Conservation (phyloP, 31 red algal genomes). For the Odonthalia washingtoniensis region DNA sequence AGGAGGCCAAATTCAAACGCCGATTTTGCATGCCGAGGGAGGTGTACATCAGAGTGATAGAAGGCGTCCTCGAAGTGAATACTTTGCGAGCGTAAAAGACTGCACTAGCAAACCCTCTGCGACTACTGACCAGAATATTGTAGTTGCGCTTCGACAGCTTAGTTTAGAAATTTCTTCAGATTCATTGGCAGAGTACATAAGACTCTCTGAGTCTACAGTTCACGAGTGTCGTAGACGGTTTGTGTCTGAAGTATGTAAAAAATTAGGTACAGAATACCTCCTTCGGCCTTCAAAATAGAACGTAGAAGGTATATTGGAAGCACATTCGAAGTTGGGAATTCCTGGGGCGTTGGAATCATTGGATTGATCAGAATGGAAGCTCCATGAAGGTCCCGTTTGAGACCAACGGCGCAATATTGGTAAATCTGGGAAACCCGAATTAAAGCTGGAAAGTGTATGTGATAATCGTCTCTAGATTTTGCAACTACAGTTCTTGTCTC, state of each 20-base stretch:
- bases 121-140: slow-evolving; percentile 55
- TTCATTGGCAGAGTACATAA: no score
- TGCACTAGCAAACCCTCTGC: slow-evolving; percentile 15
- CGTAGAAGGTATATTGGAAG: not conserved
- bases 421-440: slow-evolving; percentile 4
- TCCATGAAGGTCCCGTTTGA: not conserved
- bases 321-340: slow-evolving; percentile 5
- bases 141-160: slow-evolving; percentile 32
- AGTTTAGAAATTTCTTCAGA: no score
- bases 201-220: slow-evolving; percentile 12
- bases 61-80: slow-evolving; percentile 1
- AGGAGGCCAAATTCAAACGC: not conserved
- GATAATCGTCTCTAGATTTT: slow-evolving; percentile 8
- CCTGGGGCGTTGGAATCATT: slow-evolving; percentile 12
- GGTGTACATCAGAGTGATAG: not conserved
- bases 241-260: not conserved
- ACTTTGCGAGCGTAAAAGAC: slow-evolving; percentile 16
- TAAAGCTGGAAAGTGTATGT: slow-evolving; percentile 6
- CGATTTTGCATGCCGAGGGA: not conserved
- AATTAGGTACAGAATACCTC: slow-evolving; percentile 39
- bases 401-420: slow-evolving; percentile 6
- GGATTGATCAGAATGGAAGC: slow-evolving; percentile 42
- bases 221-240: slow-evolving; percentile 4
- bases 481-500: slow-evolving; percentile 40
- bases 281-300: not conserved